Evolutionary conservation across 352 stramenopile genomes (phyloP).

Genomic region (Phytopythium delawarense): DNA sequence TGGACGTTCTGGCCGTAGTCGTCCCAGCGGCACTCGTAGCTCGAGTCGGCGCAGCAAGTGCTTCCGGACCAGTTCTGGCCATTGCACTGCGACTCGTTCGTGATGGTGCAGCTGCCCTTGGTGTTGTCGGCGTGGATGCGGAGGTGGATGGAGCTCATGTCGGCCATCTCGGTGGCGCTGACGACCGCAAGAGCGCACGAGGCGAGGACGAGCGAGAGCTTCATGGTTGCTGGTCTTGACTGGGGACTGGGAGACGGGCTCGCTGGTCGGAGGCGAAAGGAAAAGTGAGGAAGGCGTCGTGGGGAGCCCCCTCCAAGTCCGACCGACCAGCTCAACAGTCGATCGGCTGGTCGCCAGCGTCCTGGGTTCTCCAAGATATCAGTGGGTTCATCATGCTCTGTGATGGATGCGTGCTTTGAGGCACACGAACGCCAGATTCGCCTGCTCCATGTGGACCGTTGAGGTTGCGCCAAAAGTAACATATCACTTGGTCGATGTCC

Average conservation of each 20-base stretch:
- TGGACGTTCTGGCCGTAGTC: conserved; percentile 20
- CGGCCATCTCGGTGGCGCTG: conserved; percentile 8
- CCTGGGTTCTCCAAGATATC: neutral
- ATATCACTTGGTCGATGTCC: too few relatives aligned
- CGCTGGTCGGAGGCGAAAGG: neutral
- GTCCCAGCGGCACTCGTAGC: conserved; percentile 30
- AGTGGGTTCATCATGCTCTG: conserved; percentile 2
- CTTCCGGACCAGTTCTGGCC: conserved; percentile 32
- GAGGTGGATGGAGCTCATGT: conserved; percentile 8
- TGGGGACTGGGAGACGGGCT: neutral
- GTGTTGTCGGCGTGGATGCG: conserved; percentile 11
- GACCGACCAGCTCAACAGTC: neutral
- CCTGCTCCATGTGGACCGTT: too few relatives aligned
- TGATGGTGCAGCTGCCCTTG: conserved; percentile 24
- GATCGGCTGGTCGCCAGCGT: neutral
- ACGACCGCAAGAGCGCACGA: conserved; percentile 2
- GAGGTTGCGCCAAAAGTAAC: too few relatives aligned
- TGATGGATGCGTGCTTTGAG: neutral
- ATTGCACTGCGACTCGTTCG: conserved; percentile 28
- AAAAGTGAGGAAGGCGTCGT: neutral
- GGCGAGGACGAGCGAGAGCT: conserved; percentile 8
- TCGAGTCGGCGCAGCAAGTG: conserved; percentile 27
- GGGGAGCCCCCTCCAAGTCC: neutral
- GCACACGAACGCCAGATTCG: neutral
- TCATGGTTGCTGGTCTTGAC: conserved; percentile 3